phyloP scores from a whole-genome alignment of 2,329 filamentous ascomycete species.

The Colletotrichum higginsianum region DNA sequence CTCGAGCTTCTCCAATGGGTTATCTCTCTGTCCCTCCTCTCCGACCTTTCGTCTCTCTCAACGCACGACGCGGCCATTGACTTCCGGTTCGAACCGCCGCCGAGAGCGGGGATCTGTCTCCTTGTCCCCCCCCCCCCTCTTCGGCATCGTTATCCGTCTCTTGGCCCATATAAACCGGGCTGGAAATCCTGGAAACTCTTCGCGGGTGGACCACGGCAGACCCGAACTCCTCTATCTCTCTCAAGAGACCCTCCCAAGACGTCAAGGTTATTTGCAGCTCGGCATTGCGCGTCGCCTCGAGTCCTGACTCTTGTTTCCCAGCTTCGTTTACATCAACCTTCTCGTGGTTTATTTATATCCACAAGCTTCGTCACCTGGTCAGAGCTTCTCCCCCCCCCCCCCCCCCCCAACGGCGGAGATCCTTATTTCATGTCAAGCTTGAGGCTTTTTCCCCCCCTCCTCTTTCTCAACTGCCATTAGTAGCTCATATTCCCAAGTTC shows the following conservation, averaged over 20 bases:
- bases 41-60: neutral
- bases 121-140: constrained; percentile 22
- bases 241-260: too few species aligned
- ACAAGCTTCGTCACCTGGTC: constrained; percentile 16
- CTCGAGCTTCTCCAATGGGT: constrained; percentile 12
- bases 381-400: neutral
- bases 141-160: constrained; percentile 33
- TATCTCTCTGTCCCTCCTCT: neutral
- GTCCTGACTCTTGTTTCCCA: neutral
- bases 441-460: neutral
- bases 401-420: neutral
- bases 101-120: constrained; percentile 3
- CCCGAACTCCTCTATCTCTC: constrained; percentile 13
- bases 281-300: constrained; percentile 19
- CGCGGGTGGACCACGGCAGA: constrained; percentile 27
- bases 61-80: constrained; percentile 1
- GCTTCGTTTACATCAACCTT: constrained; percentile 9
- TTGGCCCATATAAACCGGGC: constrained; percentile 40
- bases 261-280: too few species aligned
- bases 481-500: too few species aligned
- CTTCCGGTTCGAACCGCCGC: neutral
- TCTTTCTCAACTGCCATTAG: neutral
- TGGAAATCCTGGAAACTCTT: constrained; percentile 31
- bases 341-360: constrained; percentile 18
- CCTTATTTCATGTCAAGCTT: neutral